These are phyloP conservation scores for Mrakia frigida DNA, from an alignment of 768 basidiomycete species.

Conservation along the genomic window DNA sequence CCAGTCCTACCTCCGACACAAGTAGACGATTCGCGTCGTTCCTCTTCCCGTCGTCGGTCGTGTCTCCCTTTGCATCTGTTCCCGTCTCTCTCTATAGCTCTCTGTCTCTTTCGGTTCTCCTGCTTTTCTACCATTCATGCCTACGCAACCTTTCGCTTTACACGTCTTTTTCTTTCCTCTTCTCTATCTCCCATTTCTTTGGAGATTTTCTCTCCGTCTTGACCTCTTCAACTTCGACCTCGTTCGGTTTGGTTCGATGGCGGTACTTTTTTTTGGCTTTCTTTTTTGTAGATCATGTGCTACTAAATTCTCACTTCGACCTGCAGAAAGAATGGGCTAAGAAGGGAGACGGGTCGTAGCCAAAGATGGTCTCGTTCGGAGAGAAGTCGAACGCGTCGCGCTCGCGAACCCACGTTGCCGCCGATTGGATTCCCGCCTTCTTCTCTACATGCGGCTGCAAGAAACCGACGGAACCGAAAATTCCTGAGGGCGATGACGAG, in stretches of 20 bases:
- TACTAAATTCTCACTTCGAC: not conserved
- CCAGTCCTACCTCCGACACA: constrained; percentile 42
- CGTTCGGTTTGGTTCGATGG: not conserved
- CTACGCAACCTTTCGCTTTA: not conserved
- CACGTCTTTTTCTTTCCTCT: not conserved
- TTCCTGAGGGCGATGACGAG: too few species aligned
- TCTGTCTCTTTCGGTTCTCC: not conserved
- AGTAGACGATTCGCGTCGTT: constrained; percentile 12
- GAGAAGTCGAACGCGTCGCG: too few species aligned
- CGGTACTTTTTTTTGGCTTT: not conserved
- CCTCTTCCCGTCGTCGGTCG: not conserved
- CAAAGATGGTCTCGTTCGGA: too few species aligned
- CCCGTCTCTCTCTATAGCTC: too few species aligned
- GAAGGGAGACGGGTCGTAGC: too few species aligned
- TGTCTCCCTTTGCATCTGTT: not conserved
- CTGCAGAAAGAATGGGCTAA: too few species aligned
- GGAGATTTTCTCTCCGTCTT: not conserved
- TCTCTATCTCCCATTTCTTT: constrained; percentile 4
- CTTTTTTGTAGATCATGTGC: constrained; percentile 7
- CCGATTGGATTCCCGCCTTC: too few species aligned
- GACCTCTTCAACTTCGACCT: too few species aligned
- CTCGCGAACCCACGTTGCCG: too few species aligned
- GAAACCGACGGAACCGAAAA: too few species aligned
- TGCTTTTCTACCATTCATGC: not conserved
- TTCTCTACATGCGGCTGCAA: too few species aligned